Evolutionary conservation across 2,329 filamentous ascomycete genomes (phyloP).

Genomic region (Coccinonectria pachysandricola): DNA sequence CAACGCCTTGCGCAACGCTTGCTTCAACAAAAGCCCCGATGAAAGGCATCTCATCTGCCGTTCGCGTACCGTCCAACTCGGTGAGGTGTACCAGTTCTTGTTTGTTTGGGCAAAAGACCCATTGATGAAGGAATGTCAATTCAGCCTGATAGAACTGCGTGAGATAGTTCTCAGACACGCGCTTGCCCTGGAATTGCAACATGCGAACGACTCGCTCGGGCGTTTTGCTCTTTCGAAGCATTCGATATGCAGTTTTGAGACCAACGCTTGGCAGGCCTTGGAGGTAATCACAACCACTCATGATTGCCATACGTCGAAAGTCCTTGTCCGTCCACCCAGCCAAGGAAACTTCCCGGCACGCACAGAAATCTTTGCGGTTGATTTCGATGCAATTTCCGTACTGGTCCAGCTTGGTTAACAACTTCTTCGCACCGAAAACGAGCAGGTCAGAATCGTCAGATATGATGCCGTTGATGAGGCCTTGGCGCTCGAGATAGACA

Average conservation of each 20-base stretch:
- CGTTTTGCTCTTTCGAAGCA: conserved; percentile 82
- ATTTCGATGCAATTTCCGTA: conserved; percentile 91
- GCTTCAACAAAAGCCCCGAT: conserved; percentile 67
- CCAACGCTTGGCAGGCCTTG: conserved; percentile 75
- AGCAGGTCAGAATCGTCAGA: conserved; percentile 95
- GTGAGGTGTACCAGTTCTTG: conserved; percentile 68
- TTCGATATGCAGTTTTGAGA: conserved; percentile 83
- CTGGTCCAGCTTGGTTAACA: conserved; percentile 89
- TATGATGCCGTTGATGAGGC: conserved; percentile 75
- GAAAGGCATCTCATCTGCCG: conserved; percentile 63
- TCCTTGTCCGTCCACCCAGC: conserved; percentile 87
- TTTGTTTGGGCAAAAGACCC: conserved; percentile 75
- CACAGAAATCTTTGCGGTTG: conserved; percentile 77
- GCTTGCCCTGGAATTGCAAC: conserved; percentile 82
- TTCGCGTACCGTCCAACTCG: conserved; percentile 49
- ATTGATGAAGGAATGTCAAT: conserved; percentile 85
- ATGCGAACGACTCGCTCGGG: conserved; percentile 73
- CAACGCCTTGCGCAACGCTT: conserved; percentile 61
- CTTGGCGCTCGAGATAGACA: conserved; percentile 81
- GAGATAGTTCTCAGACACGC: conserved; percentile 72
- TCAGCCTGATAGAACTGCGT: conserved; percentile 78
- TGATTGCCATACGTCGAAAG: conserved; percentile 89
- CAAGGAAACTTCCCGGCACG: conserved; percentile 77
- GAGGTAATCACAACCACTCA: conserved; percentile 96
- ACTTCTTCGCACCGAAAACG: conserved; percentile 83